Percentiles rank a stretch among this genome's conserved stretches.
These are phyloP conservation scores for Claviceps cyperi DNA, from an alignment of 2,329 filamentous ascomycete species.

Conservation along the genomic window DNA sequence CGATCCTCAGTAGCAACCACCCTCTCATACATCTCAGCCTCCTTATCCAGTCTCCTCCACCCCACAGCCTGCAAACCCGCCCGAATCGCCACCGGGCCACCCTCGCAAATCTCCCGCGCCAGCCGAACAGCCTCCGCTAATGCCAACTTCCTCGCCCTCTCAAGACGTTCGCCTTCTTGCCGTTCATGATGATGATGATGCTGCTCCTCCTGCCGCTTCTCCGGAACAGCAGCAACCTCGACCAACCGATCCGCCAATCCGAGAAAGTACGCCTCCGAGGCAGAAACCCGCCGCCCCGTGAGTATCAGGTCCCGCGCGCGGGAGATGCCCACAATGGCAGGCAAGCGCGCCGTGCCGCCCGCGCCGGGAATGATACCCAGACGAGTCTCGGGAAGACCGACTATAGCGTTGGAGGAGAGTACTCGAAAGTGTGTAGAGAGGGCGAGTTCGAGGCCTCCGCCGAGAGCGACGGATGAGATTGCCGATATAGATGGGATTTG, in stretches of 20 bases:
- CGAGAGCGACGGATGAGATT: constrained; percentile 72
- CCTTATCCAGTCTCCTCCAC: constrained; percentile 58
- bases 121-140: constrained; percentile 64
- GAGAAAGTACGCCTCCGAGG: constrained; percentile 77
- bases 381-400: constrained; percentile 82
- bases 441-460: constrained; percentile 86
- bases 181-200: neutral
- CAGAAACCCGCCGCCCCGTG: constrained; percentile 74
- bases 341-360: constrained; percentile 80
- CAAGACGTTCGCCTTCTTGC: constrained; percentile 23
- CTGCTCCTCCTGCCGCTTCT: constrained; percentile 24
- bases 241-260: constrained; percentile 85
- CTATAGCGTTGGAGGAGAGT: constrained; percentile 59
- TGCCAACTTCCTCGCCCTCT: constrained; percentile 49
- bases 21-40: constrained; percentile 73
- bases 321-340: constrained; percentile 60
- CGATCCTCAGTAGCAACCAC: constrained; percentile 77
- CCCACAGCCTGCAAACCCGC: constrained; percentile 68
- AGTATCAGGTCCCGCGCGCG: constrained; percentile 83
- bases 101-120: constrained; percentile 76
- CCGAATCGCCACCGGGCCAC: constrained; percentile 69
- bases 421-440: constrained; percentile 83
- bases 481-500: constrained; percentile 84
- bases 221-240: constrained; percentile 50
- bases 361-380: constrained; percentile 91